Percentiles rank a stretch among this genome's conserved stretches.
Evolutionary conservation across 257 asterid genomes (phyloP).

Genomic region (Solanum medicagineum): DNA sequence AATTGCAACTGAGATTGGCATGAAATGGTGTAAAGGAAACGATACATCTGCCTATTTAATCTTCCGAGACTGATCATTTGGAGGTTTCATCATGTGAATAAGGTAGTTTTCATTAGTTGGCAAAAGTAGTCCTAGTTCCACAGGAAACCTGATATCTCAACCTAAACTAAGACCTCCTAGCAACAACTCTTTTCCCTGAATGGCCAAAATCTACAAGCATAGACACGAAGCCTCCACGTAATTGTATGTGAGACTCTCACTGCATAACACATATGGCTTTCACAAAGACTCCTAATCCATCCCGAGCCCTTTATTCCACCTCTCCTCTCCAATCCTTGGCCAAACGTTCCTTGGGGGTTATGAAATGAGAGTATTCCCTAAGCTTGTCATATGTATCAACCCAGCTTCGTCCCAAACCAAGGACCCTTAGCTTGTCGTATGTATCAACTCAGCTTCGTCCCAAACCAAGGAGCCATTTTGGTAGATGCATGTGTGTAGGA

Average conservation of each 20-base stretch:
- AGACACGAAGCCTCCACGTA: not conserved
- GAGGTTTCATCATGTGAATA: not conserved
- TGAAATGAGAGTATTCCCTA: slow-evolving; percentile 1
- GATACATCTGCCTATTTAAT: not conserved
- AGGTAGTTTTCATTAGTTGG: not conserved
- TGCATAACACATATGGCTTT: not conserved
- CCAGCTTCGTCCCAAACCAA: slow-evolving; percentile 4
- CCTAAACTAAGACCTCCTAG: not conserved
- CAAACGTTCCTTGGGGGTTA: not conserved
- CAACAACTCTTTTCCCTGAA: not conserved
- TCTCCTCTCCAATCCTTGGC: not conserved
- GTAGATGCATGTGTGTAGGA: not conserved
- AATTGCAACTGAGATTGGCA: not conserved
- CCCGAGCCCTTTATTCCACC: not conserved
- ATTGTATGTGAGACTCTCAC: not conserved
- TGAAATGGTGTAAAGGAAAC: not conserved
- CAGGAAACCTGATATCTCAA: not conserved
- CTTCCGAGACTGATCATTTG: not conserved
- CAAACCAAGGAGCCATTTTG: slow-evolving; percentile 1
- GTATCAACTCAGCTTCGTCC: slow-evolving; percentile 5
- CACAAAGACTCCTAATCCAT: slow-evolving; percentile 1
- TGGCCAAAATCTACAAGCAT: not conserved
- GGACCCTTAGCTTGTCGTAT: not conserved
- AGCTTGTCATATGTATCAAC: not conserved
- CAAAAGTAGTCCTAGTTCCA: not conserved